These are phyloP conservation scores for Torulaspora microellipsoides DNA, from an alignment of 805 yeast species.

Conservation along the genomic window DNA sequence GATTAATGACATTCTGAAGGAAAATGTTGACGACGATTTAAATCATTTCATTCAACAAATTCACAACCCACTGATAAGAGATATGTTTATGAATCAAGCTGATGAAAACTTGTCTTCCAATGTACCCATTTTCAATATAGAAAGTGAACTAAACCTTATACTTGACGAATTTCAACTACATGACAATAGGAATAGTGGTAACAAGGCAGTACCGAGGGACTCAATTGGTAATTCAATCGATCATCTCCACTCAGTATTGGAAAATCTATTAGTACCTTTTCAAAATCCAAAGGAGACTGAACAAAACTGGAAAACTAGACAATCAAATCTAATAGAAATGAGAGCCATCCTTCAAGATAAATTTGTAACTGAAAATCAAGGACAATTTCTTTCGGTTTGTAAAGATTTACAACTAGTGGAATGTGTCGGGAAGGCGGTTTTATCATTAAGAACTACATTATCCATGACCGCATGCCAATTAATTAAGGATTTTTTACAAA, in stretches of 20 bases:
- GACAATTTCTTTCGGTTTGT: slow-evolving; percentile 35
- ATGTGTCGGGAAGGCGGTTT: slow-evolving; percentile 58
- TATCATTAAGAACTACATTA: slow-evolving; percentile 80
- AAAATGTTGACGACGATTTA: slow-evolving; percentile 16
- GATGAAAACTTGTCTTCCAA: slow-evolving; percentile 1
- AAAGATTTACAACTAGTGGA: slow-evolving; percentile 44
- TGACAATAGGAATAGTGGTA: slow-evolving; percentile 3
- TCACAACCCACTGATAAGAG: neutral
- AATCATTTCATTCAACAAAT: slow-evolving; percentile 3
- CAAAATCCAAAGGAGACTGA: slow-evolving; percentile 75
- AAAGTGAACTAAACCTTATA: slow-evolving; percentile 22
- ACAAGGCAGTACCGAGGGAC: neutral
- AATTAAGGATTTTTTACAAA: slow-evolving; percentile 54
- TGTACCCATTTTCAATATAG: slow-evolving; percentile 17
- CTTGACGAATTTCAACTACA: slow-evolving; percentile 14
- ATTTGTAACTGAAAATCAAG: slow-evolving; percentile 35
- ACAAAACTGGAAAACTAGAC: slow-evolving; percentile 76
- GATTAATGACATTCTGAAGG: slow-evolving; percentile 23
- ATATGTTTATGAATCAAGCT: neutral
- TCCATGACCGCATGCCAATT: slow-evolving; percentile 71
- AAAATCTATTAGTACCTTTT: slow-evolving; percentile 40
- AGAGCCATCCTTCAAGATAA: slow-evolving; percentile 37
- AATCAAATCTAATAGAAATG: slow-evolving; percentile 51
- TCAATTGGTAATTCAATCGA: slow-evolving; percentile 11
- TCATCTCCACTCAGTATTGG: slow-evolving; percentile 27